phyloP scores from a whole-genome alignment of 495 filamentous ascomycete genomes.

The Aspergillus sclerotiicarbonarius region DNA sequence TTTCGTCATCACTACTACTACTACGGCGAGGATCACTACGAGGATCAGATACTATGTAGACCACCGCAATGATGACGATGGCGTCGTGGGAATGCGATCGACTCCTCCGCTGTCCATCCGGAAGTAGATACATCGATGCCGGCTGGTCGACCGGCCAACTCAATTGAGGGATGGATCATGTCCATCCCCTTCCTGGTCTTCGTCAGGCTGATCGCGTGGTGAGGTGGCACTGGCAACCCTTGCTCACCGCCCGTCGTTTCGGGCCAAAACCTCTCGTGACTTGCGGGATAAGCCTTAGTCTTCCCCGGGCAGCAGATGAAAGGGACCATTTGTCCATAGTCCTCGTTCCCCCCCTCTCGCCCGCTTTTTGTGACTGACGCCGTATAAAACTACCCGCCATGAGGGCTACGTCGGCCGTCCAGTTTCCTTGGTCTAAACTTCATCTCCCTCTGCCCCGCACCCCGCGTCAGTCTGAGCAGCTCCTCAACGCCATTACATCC shows the following conservation, averaged over 20 bases:
- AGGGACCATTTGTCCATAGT: neutral
- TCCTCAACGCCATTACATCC: constrained; percentile 66
- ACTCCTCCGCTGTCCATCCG: no score
- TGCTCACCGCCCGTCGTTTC: constrained; percentile 19
- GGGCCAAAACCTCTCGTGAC: neutral
- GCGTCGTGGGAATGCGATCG: no score
- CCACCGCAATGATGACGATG: no score
- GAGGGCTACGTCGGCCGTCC: constrained; percentile 39
- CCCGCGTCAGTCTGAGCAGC: constrained; percentile 60
- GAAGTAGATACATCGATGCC: no score
- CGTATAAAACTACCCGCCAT: constrained; percentile 25
- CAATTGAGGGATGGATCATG: neutral
- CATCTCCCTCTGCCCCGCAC: constrained; percentile 69
- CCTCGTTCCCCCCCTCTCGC: neutral
- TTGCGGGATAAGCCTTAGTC: no score
- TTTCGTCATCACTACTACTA: no score
- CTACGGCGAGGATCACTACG: no score
- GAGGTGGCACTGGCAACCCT: constrained; percentile 13
- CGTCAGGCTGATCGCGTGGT: constrained; percentile 3
- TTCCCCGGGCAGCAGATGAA: no score
- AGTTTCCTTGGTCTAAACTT: constrained; percentile 55
- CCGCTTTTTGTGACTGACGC: neutral
- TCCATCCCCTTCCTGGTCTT: neutral
- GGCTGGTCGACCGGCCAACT: no score
- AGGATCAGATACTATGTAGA: no score